Conservation (phyloP, 371 early-diverging fungal genomes). For the Mucor piriformis region DNA sequence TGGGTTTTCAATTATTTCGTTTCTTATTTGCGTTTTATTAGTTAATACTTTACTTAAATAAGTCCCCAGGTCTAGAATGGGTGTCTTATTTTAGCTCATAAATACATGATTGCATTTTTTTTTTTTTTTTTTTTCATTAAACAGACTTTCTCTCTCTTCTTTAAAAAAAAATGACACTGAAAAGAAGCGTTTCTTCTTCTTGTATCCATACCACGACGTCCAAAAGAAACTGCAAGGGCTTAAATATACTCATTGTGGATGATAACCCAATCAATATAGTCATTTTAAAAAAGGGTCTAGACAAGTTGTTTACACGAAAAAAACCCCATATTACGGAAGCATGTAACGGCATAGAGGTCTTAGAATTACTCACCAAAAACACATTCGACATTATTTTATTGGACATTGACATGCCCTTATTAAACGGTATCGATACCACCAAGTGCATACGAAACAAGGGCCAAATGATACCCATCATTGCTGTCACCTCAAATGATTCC, state of each 20-base stretch:
- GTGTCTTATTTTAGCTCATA: neutral
- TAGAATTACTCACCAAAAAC: conserved; percentile 39
- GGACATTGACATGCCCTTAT: conserved; percentile 64
- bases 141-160: no score
- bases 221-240: neutral
- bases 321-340: conserved; percentile 28
- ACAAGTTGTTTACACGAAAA: conserved; percentile 35
- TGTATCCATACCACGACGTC: neutral
- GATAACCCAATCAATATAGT: conserved; percentile 59
- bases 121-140: neutral
- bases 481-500: conserved; percentile 64
- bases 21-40: conserved; percentile 3
- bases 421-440: conserved; percentile 57
- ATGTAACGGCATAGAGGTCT: conserved; percentile 45
- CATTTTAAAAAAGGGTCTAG: conserved; percentile 54
- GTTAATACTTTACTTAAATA: conserved; percentile 7
- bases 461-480: conserved; percentile 62
- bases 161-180: no score
- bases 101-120: neutral
- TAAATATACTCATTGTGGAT: conserved; percentile 50
- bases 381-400: conserved; percentile 54
- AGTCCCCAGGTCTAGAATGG: conserved; percentile 3
- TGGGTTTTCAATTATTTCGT: conserved; percentile 1
- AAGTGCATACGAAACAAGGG: conserved; percentile 40
- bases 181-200: conserved; percentile 1